Evolutionary conservation across 116 monocot species (phyloP), one percentile per base, ranked within the genome.

Genomic region (Phalaenopsis hybrid): DNA sequence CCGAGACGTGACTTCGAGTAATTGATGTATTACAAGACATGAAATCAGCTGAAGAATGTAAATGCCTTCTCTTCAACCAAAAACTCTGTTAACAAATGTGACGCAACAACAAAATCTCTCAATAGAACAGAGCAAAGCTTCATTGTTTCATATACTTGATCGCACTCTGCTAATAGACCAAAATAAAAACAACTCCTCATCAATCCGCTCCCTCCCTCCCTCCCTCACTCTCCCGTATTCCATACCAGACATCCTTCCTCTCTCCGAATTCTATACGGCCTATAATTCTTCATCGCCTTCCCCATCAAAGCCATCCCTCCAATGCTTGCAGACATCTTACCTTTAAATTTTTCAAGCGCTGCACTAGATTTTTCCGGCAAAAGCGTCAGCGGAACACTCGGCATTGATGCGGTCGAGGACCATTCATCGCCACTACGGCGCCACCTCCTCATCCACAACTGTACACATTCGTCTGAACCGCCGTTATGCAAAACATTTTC

Each of bases 261-360:
- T 46, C 75, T 75, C 44, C 46, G 6, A 75, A 75, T 46, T 6
- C n/a, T 46, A 21, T 46, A 46, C 8, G n/a, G 46, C 20, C 18
- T n/a, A 46, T 21, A 46, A 48, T 75, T 75, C 2, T n/a, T 75
- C 75, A 75, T 75, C 3, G 75, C 17, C n/a, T 23, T 75, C n/a
- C 75, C 45, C 75, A 75, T 48, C 46, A 75, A 45, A 16, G 45
- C 75, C 75, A 75, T 75, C 20, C 46, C 75, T 46, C 46, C n/a
- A n/a, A 45, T 20, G 75, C 75, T 75, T 48, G 6, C 44, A 17
- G 44, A 46, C 75, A 46, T 8, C 20, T 21, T 44, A 4, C 75
- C 75, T 21, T 75, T n/a, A 48, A 75, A 67, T 10, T 67, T 67
- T 28, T 67, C 67, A 67, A 10, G 11, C 8, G 28, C 25, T 1